These are phyloP conservation scores for Scheffersomyces stambukii DNA, from an alignment of 1,139 yeast genomes.

Conservation along the genomic window DNA sequence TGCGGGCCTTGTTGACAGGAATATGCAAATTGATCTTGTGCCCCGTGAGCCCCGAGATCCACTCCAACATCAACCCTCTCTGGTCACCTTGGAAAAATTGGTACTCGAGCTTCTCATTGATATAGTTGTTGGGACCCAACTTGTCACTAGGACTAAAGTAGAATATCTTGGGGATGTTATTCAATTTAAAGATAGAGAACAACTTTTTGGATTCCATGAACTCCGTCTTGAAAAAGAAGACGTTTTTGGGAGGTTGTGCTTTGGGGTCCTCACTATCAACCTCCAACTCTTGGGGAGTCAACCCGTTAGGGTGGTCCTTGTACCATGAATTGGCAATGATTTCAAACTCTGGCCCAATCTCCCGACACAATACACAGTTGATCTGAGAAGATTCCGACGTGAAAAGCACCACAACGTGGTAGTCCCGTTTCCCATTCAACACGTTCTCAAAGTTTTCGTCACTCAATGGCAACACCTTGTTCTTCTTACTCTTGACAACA, in stretches of 20 bases:
- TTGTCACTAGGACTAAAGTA: conserved; percentile 56
- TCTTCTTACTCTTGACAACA: conserved; percentile 17
- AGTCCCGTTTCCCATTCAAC: conserved; percentile 68
- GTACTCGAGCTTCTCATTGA: conserved; percentile 38
- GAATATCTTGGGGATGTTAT: conserved; percentile 76
- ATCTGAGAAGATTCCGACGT: conserved; percentile 73
- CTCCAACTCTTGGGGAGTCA: conserved; percentile 24
- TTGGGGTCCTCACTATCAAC: conserved; percentile 24
- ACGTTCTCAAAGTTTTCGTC: conserved; percentile 58
- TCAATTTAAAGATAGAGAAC: conserved; percentile 55
- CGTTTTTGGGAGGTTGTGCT: conserved; percentile 17
- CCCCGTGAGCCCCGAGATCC: conserved; percentile 39
- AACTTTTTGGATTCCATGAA: conserved; percentile 51
- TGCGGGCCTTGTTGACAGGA: conserved; percentile 55
- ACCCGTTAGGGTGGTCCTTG: conserved; percentile 36
- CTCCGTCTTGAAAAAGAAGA: conserved; percentile 75
- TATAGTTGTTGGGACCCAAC: conserved; percentile 23
- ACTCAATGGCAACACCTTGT: conserved; percentile 36
- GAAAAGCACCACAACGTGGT: conserved; percentile 58
- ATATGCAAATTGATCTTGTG: conserved; percentile 43
- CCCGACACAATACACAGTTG: conserved; percentile 73
- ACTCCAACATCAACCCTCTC: conserved; percentile 33
- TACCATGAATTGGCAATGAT: conserved; percentile 59
- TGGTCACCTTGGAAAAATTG: conserved; percentile 56
- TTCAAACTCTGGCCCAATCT: conserved; percentile 62